Evolutionary conservation across 345 rosid genomes (phyloP), one percentile per base, ranked within the genome.

Genomic region (Pugionium cornutum): DNA sequence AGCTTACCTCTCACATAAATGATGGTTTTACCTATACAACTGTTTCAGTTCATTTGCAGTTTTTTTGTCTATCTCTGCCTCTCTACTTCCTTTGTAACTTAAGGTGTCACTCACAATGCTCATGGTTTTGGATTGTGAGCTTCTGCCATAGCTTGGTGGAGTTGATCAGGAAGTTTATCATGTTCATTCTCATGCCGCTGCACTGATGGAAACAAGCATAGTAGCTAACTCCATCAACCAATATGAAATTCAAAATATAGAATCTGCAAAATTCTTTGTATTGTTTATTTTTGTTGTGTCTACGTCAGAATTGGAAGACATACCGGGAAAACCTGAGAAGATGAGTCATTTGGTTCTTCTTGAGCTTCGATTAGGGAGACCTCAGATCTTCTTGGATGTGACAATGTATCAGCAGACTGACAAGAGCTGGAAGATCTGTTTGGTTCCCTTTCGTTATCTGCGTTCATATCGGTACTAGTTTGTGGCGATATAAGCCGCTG

Each of bases 311-410:
- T 2, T 33, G 4, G 2, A 69, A 50, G 50, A 68, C 78, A 30
- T 91, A 91, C 95, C 84, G 75, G 78, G 51, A 77, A 76, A 65
- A 66, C 74, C 33, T 82, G 74, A 72, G 83, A 77, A 63, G 86
- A 78, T 75, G 82, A 39, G 33, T 69, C 80, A 41, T 44, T 41
- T 31, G 39, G 66, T 62, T 69, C 78, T 66, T 69, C 76, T 67
- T 68, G 74, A 25, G 5, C 50, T 9, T 10, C 4, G 30, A 7
- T 55, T 54, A 31, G 10, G 46, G 50, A 27, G 7, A 42, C 50
- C 39, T 43, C 40, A 2, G 51, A 44, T 30, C 26, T 56, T 57
- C 25, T 32, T 1, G 48, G 18, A 3, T 45, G 30, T 67, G 71
- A 46, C 1, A 45, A 35, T 36, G 49, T 67, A 37, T 11, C 47